Evolutionary conservation across 345 rosid species (phyloP).

Genomic region (Diplotaxis tenuifolia): DNA sequence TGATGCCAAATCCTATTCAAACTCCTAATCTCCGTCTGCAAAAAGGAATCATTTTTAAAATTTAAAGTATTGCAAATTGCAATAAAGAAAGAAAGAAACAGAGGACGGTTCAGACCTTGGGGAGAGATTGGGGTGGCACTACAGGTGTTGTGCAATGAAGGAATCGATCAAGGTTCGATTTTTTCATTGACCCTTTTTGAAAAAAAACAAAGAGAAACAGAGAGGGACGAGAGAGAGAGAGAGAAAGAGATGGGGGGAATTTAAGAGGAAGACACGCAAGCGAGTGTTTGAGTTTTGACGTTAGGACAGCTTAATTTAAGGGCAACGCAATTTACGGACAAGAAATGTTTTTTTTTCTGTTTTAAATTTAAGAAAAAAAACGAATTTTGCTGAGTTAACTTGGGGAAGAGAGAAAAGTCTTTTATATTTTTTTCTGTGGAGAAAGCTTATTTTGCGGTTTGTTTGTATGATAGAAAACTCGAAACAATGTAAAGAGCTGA

Average conservation of each 20-base stretch:
- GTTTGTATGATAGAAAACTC: slow-evolving; percentile 6
- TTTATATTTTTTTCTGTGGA: slow-evolving; percentile 16
- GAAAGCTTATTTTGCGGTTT: slow-evolving; percentile 33
- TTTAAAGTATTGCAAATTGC: background rate
- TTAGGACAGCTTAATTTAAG: slow-evolving; percentile 61
- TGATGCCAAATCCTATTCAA: slow-evolving; percentile 90
- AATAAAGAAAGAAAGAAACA: background rate
- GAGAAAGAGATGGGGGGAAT: slow-evolving; percentile 33
- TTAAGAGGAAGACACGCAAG: slow-evolving; percentile 38
- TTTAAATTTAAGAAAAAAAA: background rate
- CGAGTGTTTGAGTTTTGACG: slow-evolving; percentile 55
- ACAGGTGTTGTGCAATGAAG: slow-evolving; percentile 79
- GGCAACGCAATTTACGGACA: slow-evolving; percentile 35
- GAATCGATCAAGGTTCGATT: slow-evolving; percentile 83
- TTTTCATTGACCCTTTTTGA: slow-evolving; percentile 59
- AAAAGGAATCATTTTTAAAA: background rate
- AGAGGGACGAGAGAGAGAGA: slow-evolving; percentile 58
- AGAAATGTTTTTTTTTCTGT: background rate
- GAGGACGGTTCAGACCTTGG: slow-evolving; percentile 53
- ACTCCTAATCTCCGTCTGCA: slow-evolving; percentile 79
- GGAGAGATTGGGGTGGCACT: slow-evolving; percentile 74
- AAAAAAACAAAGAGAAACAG: slow-evolving; percentile 41
- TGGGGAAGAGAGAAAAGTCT: slow-evolving; percentile 35
- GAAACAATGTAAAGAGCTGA: slow-evolving; percentile 7
- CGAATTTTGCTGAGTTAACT: slow-evolving; percentile 40